Evolutionary conservation across 2,329 filamentous ascomycete species (phyloP), one percentile per base, ranked within the genome.

Genomic region (Pseudogymnoascus pannorum): DNA sequence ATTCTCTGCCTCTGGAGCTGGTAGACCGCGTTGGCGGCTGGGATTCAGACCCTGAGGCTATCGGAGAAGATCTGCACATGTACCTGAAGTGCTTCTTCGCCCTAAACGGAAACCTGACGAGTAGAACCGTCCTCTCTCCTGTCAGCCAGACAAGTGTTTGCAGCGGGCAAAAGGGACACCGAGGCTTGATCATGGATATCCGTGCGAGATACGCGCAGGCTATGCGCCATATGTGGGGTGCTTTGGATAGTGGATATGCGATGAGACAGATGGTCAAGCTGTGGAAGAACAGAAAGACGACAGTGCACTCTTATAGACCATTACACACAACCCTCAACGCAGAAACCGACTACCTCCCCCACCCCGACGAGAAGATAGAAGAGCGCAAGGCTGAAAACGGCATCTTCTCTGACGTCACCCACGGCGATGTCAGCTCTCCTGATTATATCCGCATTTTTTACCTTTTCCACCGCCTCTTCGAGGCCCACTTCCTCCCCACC

Each of bases 81-180:
- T 88, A 88, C 70, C 78, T 90, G 64, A 90, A 90, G 77, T 89
- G 86, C 72, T 90, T 90, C 75, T 90, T 90, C 66, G 85, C 86
- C 1, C 79, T 89, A 16, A 87, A 87, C 64, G 87, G 87, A 2
- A 85, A 89, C 69, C 71, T 90, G 60, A 85, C 84, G 11, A 81
- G 82, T 54, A 79, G 81, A 57, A 83, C 86, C 3, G 79, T 91
- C 29, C 76, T 86, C 66, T 86, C 84, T 64, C 87, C 87, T 2
- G 86, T 88, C 62, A 89, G 87, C 73, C 87, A 89, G 71, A 88
- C 81, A 74, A 89, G 90, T 68, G 85, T 89, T 58, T 84, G 83
- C 57, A 85, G 83, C 44, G 81, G 82, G 35, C 79, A 80, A 8
- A 76, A 73, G 40, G 79, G 81, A 29, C 62, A 84, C 57, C 70